phyloP scores from a whole-genome alignment of 805 yeast genomes.

The Ogataea polymorpha region DNA sequence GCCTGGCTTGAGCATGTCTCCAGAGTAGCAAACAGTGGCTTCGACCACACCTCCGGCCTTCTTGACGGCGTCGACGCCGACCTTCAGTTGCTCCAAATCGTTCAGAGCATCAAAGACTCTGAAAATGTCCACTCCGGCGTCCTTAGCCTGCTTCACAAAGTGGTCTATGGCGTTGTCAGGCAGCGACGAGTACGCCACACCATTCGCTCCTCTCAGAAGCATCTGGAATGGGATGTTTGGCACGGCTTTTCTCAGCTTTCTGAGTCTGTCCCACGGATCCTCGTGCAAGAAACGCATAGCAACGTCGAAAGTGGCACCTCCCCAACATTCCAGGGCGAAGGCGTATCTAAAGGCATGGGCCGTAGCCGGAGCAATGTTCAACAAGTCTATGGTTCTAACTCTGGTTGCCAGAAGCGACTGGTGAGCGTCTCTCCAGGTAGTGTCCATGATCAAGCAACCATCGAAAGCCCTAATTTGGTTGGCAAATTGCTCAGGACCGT shows the following conservation, averaged over 20 bases:
- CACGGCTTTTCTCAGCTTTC: slow-evolving; percentile 80
- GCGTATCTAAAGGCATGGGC: slow-evolving; percentile 87
- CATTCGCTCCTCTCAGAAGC: slow-evolving; percentile 99
- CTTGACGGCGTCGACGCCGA: slow-evolving; percentile 96
- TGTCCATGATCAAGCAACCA: slow-evolving; percentile 94
- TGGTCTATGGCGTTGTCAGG: slow-evolving; percentile 99
- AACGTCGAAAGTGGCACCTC: slow-evolving; percentile 99
- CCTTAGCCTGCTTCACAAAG: slow-evolving; percentile 91
- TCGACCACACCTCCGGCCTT: slow-evolving; percentile 99
- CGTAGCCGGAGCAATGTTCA: slow-evolving; percentile 91
- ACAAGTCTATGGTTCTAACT: slow-evolving; percentile 89
- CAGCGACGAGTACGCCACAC: slow-evolving; percentile 95
- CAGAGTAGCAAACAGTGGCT: slow-evolving; percentile 97
- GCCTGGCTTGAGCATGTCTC: slow-evolving; percentile 95
- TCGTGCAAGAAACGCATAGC: slow-evolving; percentile 98
- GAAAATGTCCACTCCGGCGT: slow-evolving; percentile 94
- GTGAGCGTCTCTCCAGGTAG: slow-evolving; percentile 99
- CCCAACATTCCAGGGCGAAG: slow-evolving; percentile 98
- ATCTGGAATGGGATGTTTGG: slow-evolving; percentile 99
- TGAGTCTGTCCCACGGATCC: slow-evolving; percentile 97
- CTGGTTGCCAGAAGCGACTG: slow-evolving; percentile 97
- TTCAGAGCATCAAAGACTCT: slow-evolving; percentile 97
- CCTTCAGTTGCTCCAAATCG: slow-evolving; percentile 93
- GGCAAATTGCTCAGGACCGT: slow-evolving; percentile 91
- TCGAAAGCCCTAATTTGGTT: slow-evolving; percentile 76